phyloP scores from a whole-genome alignment of 352 stramenopile species.

The Phytophthora meadii region DNA sequence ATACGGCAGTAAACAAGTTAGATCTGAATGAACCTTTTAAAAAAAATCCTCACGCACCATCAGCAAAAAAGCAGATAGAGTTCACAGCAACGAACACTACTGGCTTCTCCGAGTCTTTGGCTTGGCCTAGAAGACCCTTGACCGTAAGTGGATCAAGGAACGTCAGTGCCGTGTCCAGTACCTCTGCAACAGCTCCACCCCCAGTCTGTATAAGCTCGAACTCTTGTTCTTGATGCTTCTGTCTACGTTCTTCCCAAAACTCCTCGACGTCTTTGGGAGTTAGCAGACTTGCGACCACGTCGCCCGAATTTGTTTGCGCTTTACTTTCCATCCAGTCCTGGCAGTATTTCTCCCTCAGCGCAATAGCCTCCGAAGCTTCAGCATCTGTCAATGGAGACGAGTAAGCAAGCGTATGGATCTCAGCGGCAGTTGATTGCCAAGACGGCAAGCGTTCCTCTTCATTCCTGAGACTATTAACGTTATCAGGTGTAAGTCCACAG shows the following conservation, averaged over 20 bases:
- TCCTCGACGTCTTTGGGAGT: slow-evolving; percentile 37
- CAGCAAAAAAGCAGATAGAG: slow-evolving; percentile 78
- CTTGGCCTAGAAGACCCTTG: slow-evolving; percentile 36
- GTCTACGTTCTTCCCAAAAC: slow-evolving; percentile 45
- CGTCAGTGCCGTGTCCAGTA: slow-evolving; percentile 34
- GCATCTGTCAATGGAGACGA: slow-evolving; percentile 32
- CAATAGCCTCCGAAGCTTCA: slow-evolving; percentile 31
- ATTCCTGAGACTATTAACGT: slow-evolving; percentile 4
- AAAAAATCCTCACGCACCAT: slow-evolving; percentile 40
- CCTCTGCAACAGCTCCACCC: not conserved
- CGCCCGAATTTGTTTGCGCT: not conserved
- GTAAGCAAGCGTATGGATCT: slow-evolving; percentile 37
- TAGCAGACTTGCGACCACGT: slow-evolving; percentile 33
- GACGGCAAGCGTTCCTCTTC: slow-evolving; percentile 22
- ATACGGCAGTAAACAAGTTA: slow-evolving; percentile 8
- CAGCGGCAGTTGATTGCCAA: slow-evolving; percentile 29
- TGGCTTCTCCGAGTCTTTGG: slow-evolving; percentile 18
- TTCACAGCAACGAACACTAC: slow-evolving; percentile 63
- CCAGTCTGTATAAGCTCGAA: slow-evolving; percentile 3
- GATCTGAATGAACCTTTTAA: not conserved
- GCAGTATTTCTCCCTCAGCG: slow-evolving; percentile 40
- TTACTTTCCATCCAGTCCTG: slow-evolving; percentile 34
- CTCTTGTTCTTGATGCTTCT: slow-evolving; percentile 21
- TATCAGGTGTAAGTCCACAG: slow-evolving; percentile 4
- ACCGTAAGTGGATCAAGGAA: slow-evolving; percentile 49